phyloP scores from a whole-genome alignment of 192 early-diverging fungal species.

The Linderina pennispora region DNA sequence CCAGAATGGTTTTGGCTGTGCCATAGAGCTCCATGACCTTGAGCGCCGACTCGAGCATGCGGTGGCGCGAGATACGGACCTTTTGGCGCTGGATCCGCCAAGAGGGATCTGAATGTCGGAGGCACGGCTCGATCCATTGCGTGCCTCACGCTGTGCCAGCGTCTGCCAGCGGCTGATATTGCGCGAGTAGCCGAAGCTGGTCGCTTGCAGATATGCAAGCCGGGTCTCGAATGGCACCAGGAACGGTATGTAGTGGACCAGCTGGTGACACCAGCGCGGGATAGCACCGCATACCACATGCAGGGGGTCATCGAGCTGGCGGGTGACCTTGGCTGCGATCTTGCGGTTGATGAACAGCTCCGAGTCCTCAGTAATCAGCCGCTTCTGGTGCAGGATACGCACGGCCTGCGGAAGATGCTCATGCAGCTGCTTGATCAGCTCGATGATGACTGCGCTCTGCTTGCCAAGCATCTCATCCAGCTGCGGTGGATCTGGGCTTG shows the following conservation, averaged over 20 bases:
- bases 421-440: conserved; percentile 7
- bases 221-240: conserved; percentile 81
- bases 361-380: too few relatives aligned
- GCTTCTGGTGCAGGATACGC: not conserved
- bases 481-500: not conserved
- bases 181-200: conserved; percentile 82
- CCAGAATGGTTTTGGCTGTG: conserved; percentile 60
- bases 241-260: conserved; percentile 67
- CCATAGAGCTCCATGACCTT: conserved; percentile 85
- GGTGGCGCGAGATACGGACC: conserved; percentile 71
- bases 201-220: conserved; percentile 70
- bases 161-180: conserved; percentile 64
- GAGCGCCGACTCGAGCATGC: conserved; percentile 76
- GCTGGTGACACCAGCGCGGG: conserved; percentile 64
- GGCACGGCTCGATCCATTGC: not conserved
- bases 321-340: conserved; percentile 74
- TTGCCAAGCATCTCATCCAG: conserved; percentile 2
- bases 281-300: conserved; percentile 78
- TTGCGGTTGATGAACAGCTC: conserved; percentile 68
- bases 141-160: conserved; percentile 20
- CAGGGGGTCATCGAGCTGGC: conserved; percentile 85
- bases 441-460: conserved; percentile 7
- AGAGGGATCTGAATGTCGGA: conserved; percentile 39
- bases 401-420: not conserved
- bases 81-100: conserved; percentile 80